Evolutionary conservation across 2,329 filamentous ascomycete genomes (phyloP).

Genomic region (Colletotrichum destructivum): DNA sequence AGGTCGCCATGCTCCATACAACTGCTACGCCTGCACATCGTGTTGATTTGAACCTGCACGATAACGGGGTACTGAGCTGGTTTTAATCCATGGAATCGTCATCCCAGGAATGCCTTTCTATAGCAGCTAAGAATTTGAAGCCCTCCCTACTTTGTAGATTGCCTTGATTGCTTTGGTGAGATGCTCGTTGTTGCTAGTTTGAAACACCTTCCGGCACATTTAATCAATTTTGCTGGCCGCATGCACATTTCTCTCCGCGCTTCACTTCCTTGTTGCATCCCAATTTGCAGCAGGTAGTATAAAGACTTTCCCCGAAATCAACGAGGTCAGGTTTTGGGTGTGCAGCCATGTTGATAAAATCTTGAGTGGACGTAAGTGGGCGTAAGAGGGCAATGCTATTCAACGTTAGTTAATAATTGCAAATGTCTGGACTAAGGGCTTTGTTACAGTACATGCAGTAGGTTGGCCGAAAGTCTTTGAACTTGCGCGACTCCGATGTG

Average conservation of each 20-base stretch:
- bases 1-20: neutral
- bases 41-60: constrained; percentile 6
- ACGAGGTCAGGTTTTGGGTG: constrained; percentile 9
- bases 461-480: constrained; percentile 6
- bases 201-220: constrained; percentile 3
- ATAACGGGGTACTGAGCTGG: constrained; percentile 4
- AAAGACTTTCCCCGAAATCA: constrained; percentile 6
- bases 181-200: constrained; percentile 14
- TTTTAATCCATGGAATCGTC: constrained; percentile 7
- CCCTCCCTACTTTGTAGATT: constrained; percentile 10
- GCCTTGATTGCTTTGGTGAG: constrained; percentile 8
- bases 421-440: constrained; percentile 14
- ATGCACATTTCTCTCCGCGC: constrained; percentile 13
- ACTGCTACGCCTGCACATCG: too few species aligned
- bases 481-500: constrained; percentile 6
- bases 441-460: constrained; percentile 8
- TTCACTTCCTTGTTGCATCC: constrained; percentile 16
- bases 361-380: neutral
- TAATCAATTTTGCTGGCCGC: constrained; percentile 9
- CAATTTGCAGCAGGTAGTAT: constrained; percentile 18
- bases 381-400: constrained; percentile 9
- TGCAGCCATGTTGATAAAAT: constrained; percentile 12
- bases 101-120: constrained; percentile 1
- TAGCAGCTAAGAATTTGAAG: constrained; percentile 4
- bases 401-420: constrained; percentile 5